These are phyloP conservation scores for Canavalia gladiata DNA, from an alignment of 306 rosid species.

Conservation along the genomic window DNA sequence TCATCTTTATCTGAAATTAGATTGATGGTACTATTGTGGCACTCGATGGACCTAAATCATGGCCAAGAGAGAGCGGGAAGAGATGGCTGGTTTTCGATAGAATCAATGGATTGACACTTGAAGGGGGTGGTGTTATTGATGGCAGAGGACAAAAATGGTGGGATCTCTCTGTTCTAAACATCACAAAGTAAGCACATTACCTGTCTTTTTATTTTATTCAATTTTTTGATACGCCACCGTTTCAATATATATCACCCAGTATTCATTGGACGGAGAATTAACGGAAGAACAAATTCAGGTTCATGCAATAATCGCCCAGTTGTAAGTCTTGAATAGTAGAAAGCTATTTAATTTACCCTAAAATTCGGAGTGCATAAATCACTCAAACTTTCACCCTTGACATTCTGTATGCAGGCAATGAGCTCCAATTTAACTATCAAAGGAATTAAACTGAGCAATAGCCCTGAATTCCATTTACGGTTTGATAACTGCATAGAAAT, in stretches of 20 bases:
- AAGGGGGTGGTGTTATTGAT: constrained; percentile 66
- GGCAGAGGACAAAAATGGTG: constrained; percentile 82
- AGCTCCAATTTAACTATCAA: constrained; percentile 55
- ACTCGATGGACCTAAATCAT: constrained; percentile 71
- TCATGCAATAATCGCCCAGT: constrained; percentile 68
- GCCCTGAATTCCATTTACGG: constrained; percentile 60
- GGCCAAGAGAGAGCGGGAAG: constrained; percentile 52
- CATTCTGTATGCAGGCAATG: constrained; percentile 50
- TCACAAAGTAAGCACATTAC: constrained; percentile 52
- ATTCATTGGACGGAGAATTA: constrained; percentile 45
- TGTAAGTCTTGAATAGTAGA: constrained; percentile 52
- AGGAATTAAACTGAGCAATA: constrained; percentile 59
- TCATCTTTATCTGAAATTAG: constrained; percentile 18
- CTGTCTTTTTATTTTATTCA: neutral
- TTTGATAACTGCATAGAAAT: constrained; percentile 59
- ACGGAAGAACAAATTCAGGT: constrained; percentile 48
- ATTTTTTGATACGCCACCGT: constrained; percentile 7
- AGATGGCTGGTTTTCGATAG: constrained; percentile 69
- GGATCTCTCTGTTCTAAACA: constrained; percentile 69
- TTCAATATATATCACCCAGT: too few species aligned
- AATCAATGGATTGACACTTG: constrained; percentile 59
- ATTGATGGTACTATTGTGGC: constrained; percentile 65
- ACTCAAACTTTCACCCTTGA: neutral
- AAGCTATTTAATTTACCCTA: neutral
- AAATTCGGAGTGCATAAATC: too few species aligned